Percentiles rank a stretch among this genome's conserved stretches.
Evolutionary conservation across 75 land plant species (phyloP).

Genomic region (Sequoia sempervirens): DNA sequence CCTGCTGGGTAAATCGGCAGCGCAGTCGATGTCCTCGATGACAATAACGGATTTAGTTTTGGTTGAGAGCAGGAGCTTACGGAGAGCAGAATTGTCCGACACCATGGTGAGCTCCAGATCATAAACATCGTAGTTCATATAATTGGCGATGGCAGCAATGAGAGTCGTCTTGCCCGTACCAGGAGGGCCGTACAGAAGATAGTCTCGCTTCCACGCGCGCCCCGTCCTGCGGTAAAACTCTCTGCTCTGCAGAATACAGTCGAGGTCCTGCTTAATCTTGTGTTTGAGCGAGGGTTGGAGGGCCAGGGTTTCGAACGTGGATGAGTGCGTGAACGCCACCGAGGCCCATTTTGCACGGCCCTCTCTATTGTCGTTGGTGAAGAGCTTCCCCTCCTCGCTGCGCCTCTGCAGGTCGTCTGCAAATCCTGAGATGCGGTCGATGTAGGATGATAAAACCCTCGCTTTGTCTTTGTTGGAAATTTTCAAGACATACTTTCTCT

Average conservation of each 20-base stretch:
- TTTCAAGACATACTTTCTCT: slow-evolving; percentile 16
- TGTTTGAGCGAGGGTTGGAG: slow-evolving; percentile 23
- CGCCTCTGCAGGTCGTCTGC: slow-evolving; percentile 23
- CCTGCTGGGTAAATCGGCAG: slow-evolving; percentile 1
- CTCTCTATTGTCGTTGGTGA: slow-evolving; percentile 24
- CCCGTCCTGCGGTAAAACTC: slow-evolving; percentile 42
- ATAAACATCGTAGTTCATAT: slow-evolving; percentile 48
- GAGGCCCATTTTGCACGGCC: slow-evolving; percentile 20
- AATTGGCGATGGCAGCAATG: slow-evolving; percentile 68
- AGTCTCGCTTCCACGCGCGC: slow-evolving; percentile 65
- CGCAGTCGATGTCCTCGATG: slow-evolving; percentile 47
- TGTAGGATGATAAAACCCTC: slow-evolving; percentile 20
- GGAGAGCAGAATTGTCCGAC: slow-evolving; percentile 27
- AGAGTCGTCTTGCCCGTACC: slow-evolving; percentile 69
- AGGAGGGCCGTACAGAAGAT: slow-evolving; percentile 66
- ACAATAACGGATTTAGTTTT: slow-evolving; percentile 29
- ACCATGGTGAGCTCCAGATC: slow-evolving; percentile 52
- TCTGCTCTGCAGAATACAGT: slow-evolving; percentile 24
- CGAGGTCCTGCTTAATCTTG: slow-evolving; percentile 31
- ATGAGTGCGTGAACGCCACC: slow-evolving; percentile 37
- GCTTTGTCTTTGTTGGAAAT: neutral
- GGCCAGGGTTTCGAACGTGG: slow-evolving; percentile 38
- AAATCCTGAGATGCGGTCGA: slow-evolving; percentile 30
- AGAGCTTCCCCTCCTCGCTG: slow-evolving; percentile 31
- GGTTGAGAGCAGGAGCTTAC: slow-evolving; percentile 24